Base-by-base conservation (phyloP, 768 basidiomycete genomes). In the Mycena crocata region DNA sequence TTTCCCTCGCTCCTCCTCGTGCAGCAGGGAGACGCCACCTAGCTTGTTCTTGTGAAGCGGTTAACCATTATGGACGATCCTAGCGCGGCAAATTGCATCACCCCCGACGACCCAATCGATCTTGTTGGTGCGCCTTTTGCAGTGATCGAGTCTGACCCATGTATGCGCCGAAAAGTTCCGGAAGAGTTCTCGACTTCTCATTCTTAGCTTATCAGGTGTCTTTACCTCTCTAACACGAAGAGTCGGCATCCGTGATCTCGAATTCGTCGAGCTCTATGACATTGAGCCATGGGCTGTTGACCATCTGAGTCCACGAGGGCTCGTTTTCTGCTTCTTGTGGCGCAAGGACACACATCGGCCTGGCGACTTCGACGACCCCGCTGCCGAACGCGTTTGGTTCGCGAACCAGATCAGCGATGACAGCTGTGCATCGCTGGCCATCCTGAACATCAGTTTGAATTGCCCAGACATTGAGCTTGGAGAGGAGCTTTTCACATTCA, bases 331-430 rank as follows among this genome's bases (percentile, higher is more conserved):
- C 75, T 89, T 88, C 73, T 76, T 86, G 62, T 89, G 87, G 85
- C 77, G 74, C 21, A 85, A 85, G 66, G 87, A 87, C 69, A 54
- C 76, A 6, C 83, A 85, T 71, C 77, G 82, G 32, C 75, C 83
- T 7, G 73, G 78, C 3, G 85, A 84, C 70, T 85, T 86, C 67
- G 78, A 83, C 31, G 86, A 89, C 72, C 83, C 87, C 3, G 84
- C 85, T 13, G 84, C 88, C 2, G 84, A 86, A 63, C 79, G 76
- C 30, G 84, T 90, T 12, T 91, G 89, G 89, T 91, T 89, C 68
- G 89, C 89, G 13, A 88, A 90, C 74, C 89, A 91, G 74, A 82
- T 91, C 28, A 87, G 84, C 75, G 84, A 87, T 69, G 88, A 90
- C 70, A 87, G 89, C 5, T 90, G 89, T 72, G 88, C 88, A 10